phyloP scores from a whole-genome alignment of 1,139 yeast species.

The Blastobotrys ciferrii region DNA sequence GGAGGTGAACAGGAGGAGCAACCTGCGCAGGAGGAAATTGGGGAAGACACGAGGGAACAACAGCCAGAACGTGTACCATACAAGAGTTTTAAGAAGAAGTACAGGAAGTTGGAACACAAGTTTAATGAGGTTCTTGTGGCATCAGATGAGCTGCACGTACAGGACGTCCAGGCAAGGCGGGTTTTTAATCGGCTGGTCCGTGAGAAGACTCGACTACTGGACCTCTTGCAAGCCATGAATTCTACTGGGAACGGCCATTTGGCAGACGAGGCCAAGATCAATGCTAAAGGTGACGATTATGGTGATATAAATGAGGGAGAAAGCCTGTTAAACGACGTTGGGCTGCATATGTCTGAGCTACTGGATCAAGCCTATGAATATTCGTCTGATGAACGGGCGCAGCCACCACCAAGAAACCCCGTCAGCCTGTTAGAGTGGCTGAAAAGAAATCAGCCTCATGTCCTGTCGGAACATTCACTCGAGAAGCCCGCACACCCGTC shows the following conservation, averaged over 20 bases:
- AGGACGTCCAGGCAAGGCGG: constrained; percentile 22
- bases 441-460: constrained; percentile 29
- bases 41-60: neutral
- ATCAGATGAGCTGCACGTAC: constrained; percentile 27
- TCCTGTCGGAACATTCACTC: constrained; percentile 16
- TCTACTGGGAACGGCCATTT: constrained; percentile 17
- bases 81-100: constrained; percentile 25
- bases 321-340: constrained; percentile 20
- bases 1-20: neutral
- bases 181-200: constrained; percentile 27
- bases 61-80: constrained; percentile 7
- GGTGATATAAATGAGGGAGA: constrained; percentile 3
- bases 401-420: constrained; percentile 26
- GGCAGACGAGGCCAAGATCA: constrained; percentile 9
- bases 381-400: constrained; percentile 28
- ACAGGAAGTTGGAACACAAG: constrained; percentile 27
- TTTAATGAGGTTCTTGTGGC: constrained; percentile 26
- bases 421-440: constrained; percentile 31
- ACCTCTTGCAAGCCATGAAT: constrained; percentile 25
- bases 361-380: constrained; percentile 23
- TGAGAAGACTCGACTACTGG: constrained; percentile 28
- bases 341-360: constrained; percentile 21
- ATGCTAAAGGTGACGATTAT: constrained; percentile 6
- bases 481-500: constrained; percentile 10
- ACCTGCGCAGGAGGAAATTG: too few relatives aligned